Conservation (phyloP, 768 basidiomycete species). For the Macrolepiota dolichaula region DNA sequence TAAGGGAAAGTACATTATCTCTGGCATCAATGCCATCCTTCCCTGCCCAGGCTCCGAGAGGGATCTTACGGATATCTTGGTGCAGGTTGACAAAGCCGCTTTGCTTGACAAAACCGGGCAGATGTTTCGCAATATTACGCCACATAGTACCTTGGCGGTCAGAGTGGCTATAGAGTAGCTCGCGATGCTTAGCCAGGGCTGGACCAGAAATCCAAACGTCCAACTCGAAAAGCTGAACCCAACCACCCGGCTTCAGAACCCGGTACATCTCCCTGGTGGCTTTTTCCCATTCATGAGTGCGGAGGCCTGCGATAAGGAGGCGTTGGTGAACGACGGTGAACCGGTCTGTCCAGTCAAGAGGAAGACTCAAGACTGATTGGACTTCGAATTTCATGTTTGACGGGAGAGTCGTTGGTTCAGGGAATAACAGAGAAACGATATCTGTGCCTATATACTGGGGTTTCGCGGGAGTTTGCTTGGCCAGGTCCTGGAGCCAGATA, state of each 20-base stretch:
- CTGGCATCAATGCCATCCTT: conserved; percentile 2
- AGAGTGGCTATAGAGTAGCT: neutral
- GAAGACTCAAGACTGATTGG: neutral
- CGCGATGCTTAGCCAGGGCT: neutral
- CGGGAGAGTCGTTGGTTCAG: neutral
- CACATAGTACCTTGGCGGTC: neutral
- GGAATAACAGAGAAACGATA: neutral
- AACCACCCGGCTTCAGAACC: conserved; percentile 9
- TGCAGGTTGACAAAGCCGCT: conserved; percentile 4
- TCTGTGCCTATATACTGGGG: conserved; percentile 1
- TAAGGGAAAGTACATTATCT: neutral
- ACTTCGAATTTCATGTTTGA: conserved; percentile 6
- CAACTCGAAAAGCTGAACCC: conserved; percentile 7
- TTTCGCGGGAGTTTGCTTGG: neutral
- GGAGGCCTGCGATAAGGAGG: conserved; percentile 8
- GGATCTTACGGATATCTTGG: neutral
- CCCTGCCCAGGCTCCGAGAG: conserved; percentile 4
- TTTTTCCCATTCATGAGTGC: conserved; percentile 1
- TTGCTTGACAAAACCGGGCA: neutral
- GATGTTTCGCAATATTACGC: neutral
- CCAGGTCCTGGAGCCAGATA: conserved; percentile 7
- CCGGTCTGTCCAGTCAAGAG: neutral
- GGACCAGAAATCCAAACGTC: neutral
- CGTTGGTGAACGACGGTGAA: conserved; percentile 9
- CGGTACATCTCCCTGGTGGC: conserved; percentile 7